Percentiles rank a stretch among this genome's conserved stretches.
phyloP scores from a whole-genome alignment of 1,139 yeast genomes.

The Suhomyces kunorum region DNA sequence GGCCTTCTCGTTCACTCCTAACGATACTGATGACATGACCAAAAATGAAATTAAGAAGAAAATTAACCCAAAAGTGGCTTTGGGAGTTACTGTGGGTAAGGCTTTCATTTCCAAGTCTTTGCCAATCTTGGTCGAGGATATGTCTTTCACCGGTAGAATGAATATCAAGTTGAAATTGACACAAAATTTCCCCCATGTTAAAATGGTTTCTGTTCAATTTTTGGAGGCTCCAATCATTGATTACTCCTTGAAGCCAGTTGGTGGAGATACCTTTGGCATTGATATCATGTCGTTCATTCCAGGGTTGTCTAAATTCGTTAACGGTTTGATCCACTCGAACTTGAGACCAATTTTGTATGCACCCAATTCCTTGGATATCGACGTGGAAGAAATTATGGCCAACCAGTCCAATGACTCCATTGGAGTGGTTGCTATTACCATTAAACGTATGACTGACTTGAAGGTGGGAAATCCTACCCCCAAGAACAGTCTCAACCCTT shows the following conservation, averaged over 20 bases:
- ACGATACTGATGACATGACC: slow-evolving; percentile 81
- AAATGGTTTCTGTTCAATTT: slow-evolving; percentile 67
- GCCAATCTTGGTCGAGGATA: slow-evolving; percentile 75
- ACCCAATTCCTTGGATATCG: slow-evolving; percentile 76
- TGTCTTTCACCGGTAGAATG: slow-evolving; percentile 72
- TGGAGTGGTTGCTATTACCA: slow-evolving; percentile 66
- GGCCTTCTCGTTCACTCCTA: slow-evolving; percentile 78
- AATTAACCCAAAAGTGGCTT: slow-evolving; percentile 74
- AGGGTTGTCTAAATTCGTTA: slow-evolving; percentile 74
- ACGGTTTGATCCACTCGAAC: slow-evolving; percentile 64
- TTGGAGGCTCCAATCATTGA: slow-evolving; percentile 78
- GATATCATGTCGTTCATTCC: slow-evolving; percentile 84
- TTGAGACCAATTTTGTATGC: slow-evolving; percentile 79
- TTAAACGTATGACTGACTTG: slow-evolving; percentile 54
- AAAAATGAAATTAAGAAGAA: slow-evolving; percentile 67
- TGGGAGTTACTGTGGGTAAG: slow-evolving; percentile 78
- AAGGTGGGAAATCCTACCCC: slow-evolving; percentile 43
- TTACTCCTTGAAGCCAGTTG: slow-evolving; percentile 81
- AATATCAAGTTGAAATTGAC: slow-evolving; percentile 64
- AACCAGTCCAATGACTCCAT: slow-evolving; percentile 63
- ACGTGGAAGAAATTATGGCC: slow-evolving; percentile 69
- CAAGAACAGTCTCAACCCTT: slow-evolving; percentile 58
- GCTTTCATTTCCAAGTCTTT: slow-evolving; percentile 73
- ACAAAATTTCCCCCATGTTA: slow-evolving; percentile 71
- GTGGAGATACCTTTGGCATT: slow-evolving; percentile 80